Percentiles rank a stretch among this genome's conserved stretches.
Conservation (phyloP, 495 filamentous ascomycete genomes). For the Aspergillus baeticus region DNA sequence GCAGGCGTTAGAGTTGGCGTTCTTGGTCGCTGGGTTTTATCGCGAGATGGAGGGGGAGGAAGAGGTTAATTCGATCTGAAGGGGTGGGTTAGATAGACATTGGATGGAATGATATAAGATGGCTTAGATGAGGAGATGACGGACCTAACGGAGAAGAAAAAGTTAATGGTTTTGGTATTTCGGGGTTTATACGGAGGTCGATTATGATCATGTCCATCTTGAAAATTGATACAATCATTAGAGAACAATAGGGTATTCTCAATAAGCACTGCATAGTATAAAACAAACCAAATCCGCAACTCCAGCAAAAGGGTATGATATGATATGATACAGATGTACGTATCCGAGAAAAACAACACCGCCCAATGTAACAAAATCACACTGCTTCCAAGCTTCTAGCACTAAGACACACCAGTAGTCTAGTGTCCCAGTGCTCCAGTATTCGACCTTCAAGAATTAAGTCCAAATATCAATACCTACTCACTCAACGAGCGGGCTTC, state of each 20-base stretch:
- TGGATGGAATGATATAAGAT: background rate
- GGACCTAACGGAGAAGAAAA: too few relatives aligned
- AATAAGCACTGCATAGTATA: background rate
- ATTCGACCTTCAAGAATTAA: too few relatives aligned
- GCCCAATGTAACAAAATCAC: background rate
- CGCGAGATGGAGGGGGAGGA: slow-evolving; percentile 40
- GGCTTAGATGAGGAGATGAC: too few relatives aligned
- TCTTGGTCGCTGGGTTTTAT: slow-evolving; percentile 87
- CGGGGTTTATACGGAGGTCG: too few relatives aligned
- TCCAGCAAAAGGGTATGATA: slow-evolving; percentile 3
- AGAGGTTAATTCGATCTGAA: slow-evolving; percentile 19
- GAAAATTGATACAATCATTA: background rate
- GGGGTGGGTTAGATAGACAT: too few relatives aligned
- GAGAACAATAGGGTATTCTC: background rate
- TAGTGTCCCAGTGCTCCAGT: too few relatives aligned
- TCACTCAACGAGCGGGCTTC: slow-evolving; percentile 61
- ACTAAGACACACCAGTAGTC: too few relatives aligned
- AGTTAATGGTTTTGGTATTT: too few relatives aligned
- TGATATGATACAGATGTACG: background rate
- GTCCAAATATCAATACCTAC: background rate
- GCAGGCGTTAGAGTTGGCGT: slow-evolving; percentile 92
- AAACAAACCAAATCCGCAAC: background rate
- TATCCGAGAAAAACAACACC: background rate
- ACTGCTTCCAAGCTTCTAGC: too few relatives aligned
- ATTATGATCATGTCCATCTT: too few relatives aligned